These are phyloP conservation scores for Cadophora gregata DNA, from an alignment of 2,329 filamentous ascomycete species.

Conservation along the genomic window DNA sequence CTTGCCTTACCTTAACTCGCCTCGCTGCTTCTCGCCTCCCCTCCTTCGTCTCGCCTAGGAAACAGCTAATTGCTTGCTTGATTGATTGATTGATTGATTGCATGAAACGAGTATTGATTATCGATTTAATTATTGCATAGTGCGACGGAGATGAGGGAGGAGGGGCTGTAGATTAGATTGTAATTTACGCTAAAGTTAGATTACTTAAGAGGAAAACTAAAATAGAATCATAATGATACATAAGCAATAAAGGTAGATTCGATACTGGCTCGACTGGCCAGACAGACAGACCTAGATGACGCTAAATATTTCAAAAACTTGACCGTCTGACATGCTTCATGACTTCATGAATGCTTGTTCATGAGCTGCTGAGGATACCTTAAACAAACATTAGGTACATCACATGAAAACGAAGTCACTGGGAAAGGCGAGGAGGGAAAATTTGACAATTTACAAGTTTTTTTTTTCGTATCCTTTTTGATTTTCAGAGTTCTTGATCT, in stretches of 20 bases:
- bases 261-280: no score
- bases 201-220: background rate
- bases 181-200: no score
- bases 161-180: background rate
- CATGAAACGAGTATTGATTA: no score
- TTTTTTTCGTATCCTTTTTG: conserved; percentile 7
- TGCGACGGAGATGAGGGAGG: background rate
- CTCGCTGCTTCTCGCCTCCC: no score
- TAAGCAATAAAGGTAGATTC: no score
- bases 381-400: background rate
- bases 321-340: background rate
- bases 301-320: no score
- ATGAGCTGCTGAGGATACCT: no score
- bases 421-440: background rate
- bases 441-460: background rate
- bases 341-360: background rate
- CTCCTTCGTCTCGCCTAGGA: no score
- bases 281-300: conserved; percentile 1
- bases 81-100: no score
- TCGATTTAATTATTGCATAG: background rate
- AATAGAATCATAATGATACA: background rate
- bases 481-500: background rate
- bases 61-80: no score
- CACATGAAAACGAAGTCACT: background rate
- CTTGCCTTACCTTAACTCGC: no score